These are phyloP conservation scores for Davidsoniella eucalypti DNA, from an alignment of 2,329 filamentous ascomycete species.

Conservation along the genomic window DNA sequence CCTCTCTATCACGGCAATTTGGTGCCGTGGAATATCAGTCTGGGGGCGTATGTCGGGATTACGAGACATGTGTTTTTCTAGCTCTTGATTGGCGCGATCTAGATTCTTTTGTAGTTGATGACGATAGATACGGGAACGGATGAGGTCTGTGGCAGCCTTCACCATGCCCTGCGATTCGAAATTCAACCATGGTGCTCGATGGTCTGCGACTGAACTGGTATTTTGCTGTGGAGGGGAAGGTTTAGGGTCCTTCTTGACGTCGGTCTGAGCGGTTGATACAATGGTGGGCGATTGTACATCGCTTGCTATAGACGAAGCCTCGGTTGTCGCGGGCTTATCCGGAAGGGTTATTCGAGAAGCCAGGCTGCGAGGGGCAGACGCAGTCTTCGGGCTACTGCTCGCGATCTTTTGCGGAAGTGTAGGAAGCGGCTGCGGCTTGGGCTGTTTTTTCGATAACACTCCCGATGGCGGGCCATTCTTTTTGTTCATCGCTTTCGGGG, in stretches of 20 bases:
- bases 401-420: too few relatives aligned
- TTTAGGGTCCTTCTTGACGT: not conserved
- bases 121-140: not conserved
- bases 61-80: conserved; percentile 5
- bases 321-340: too few relatives aligned
- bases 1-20: not conserved
- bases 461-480: not conserved
- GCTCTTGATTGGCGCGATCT: not conserved
- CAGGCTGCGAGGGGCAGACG: too few relatives aligned
- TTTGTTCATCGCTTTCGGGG: not conserved
- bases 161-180: not conserved
- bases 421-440: too few relatives aligned
- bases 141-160: not conserved
- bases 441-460: too few relatives aligned
- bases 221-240: not conserved
- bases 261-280: too few relatives aligned
- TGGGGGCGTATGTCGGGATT: conserved; percentile 4
- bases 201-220: too few relatives aligned
- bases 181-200: not conserved
- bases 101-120: not conserved
- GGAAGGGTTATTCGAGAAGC: too few relatives aligned
- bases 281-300: too few relatives aligned
- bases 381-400: too few relatives aligned
- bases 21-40: not conserved
- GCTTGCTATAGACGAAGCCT: too few relatives aligned